phyloP scores from a whole-genome alignment of 768 basidiomycete genomes.

The Serendipita sp. region DNA sequence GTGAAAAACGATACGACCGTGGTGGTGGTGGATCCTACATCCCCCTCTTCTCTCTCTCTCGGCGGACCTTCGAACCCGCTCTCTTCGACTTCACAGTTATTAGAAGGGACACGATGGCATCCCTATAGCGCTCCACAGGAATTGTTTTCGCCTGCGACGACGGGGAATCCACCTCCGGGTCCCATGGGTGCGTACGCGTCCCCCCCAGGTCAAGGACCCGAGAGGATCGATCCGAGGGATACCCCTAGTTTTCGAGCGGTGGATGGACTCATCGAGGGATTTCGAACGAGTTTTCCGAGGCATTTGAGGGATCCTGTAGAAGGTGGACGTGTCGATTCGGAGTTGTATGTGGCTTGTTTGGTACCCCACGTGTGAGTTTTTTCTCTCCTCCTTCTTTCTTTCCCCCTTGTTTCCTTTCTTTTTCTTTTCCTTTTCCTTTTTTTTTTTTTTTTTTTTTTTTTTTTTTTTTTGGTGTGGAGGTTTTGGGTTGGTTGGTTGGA shows the following conservation, averaged over 20 bases:
- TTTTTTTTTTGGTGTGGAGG: no score
- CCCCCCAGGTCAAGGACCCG: neutral
- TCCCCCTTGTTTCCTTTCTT: neutral
- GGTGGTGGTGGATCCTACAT: no score
- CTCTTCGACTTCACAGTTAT: neutral
- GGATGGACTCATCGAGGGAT: conserved; percentile 39
- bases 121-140: no score
- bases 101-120: neutral
- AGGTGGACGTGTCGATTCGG: conserved; percentile 30
- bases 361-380: conserved; percentile 15
- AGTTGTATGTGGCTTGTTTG: conserved; percentile 30
- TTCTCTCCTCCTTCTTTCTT: neutral
- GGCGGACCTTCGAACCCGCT: neutral
- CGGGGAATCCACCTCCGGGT: neutral
- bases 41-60: neutral
- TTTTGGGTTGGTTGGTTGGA: no score
- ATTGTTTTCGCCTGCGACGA: neutral
- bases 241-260: conserved; percentile 48
- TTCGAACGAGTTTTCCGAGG: conserved; percentile 40
- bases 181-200: neutral
- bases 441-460: neutral
- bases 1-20: no score
- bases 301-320: conserved; percentile 39
- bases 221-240: conserved; percentile 34
- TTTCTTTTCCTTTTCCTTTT: neutral